Evolutionary conservation across 2,329 filamentous ascomycete species (phyloP).

Genomic region (Ramularia collo-cygni): DNA sequence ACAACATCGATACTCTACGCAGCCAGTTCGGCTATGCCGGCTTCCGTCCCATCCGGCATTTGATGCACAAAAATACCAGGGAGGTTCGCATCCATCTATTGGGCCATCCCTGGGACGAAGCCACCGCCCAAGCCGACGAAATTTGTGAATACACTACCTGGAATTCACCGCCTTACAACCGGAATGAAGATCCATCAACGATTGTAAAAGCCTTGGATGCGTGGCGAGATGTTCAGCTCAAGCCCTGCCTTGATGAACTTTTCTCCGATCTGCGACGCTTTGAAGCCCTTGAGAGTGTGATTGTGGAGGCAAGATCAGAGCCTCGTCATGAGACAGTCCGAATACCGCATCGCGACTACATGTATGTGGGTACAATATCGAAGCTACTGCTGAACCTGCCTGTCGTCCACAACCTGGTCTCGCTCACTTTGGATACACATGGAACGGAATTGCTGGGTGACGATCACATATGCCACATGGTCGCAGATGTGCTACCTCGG

Average conservation of each 20-base stretch:
- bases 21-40: conserved; percentile 7
- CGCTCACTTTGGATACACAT: conserved; percentile 8
- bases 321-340: background rate
- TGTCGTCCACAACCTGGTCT: conserved; percentile 4
- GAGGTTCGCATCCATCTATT: conserved; percentile 10
- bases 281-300: conserved; percentile 9
- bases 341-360: conserved; percentile 9
- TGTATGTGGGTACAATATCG: conserved; percentile 3
- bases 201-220: background rate
- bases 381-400: conserved; percentile 8
- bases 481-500: conserved; percentile 8
- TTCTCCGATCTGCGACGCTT: conserved; percentile 12
- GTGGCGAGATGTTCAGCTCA: conserved; percentile 9
- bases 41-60: conserved; percentile 2
- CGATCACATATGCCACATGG: conserved; percentile 8
- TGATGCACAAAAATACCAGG: conserved; percentile 18
- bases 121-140: conserved; percentile 3
- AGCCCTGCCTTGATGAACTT: conserved; percentile 8
- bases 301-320: conserved; percentile 11
- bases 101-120: conserved; percentile 14
- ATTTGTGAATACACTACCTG: background rate
- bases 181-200: background rate
- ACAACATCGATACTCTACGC: conserved; percentile 10
- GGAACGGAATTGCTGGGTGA: conserved; percentile 2
- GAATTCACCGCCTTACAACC: background rate